Evolutionary conservation across 306 rosid genomes (phyloP).

Genomic region (Cucumis melo): DNA sequence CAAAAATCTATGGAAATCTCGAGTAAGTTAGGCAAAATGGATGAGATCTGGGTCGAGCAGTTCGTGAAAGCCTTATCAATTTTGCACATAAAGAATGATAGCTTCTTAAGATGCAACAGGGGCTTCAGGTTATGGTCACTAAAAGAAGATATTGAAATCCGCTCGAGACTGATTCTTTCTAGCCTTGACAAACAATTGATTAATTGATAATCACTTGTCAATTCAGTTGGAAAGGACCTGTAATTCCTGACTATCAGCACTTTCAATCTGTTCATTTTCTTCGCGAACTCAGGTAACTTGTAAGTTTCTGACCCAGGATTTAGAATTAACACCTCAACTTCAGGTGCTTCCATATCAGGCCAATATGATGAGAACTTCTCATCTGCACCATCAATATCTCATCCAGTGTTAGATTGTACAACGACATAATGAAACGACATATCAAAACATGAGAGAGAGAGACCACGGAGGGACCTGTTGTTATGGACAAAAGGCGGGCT

Average conservation of each 20-base stretch:
- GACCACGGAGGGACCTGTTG: slow-evolving; percentile 35
- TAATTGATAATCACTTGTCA: slow-evolving; percentile 22
- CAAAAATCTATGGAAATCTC: slow-evolving; percentile 59
- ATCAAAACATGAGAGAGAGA: slow-evolving; percentile 14
- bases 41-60: slow-evolving; percentile 13
- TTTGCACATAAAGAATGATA: slow-evolving; percentile 55
- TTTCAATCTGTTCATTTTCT: slow-evolving; percentile 40
- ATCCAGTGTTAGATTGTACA: not conserved
- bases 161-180: slow-evolving; percentile 44
- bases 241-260: slow-evolving; percentile 38
- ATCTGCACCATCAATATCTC: slow-evolving; percentile 30
- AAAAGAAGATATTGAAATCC: slow-evolving; percentile 30
- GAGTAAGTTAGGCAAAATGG: slow-evolving; percentile 28
- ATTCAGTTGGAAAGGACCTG: slow-evolving; percentile 21
- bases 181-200: slow-evolving; percentile 20
- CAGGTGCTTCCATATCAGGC: slow-evolving; percentile 28
- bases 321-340: slow-evolving; percentile 46
- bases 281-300: slow-evolving; percentile 30
- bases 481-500: slow-evolving; percentile 41
- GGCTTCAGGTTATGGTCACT: not conserved
- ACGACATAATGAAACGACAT: not conserved
- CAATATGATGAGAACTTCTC: slow-evolving; percentile 30
- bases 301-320: slow-evolving; percentile 23
- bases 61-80: slow-evolving; percentile 26
- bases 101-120: slow-evolving; percentile 29